Evolutionary conservation across 768 basidiomycete genomes (phyloP).

Genomic region (Symmetrospora coprosmae): DNA sequence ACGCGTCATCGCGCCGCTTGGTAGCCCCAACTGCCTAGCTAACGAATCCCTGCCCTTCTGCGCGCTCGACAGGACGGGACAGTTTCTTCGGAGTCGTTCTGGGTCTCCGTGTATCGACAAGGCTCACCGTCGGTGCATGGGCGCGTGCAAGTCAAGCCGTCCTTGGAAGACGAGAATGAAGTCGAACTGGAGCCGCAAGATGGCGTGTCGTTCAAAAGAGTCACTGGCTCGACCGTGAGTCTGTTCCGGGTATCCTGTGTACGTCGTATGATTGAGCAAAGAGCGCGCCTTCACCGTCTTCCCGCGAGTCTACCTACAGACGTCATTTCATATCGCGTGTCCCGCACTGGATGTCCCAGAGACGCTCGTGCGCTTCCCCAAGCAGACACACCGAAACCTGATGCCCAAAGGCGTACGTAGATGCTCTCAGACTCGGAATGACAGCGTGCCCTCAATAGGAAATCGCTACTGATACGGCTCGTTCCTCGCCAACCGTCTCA

Average conservation of each 20-base stretch:
- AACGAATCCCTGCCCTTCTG: not conserved
- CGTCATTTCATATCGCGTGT: conserved; percentile 44
- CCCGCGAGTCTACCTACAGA: conserved; percentile 14
- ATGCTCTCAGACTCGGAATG: too few relatives aligned
- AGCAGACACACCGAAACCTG: conserved; percentile 44
- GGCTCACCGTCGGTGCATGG: conserved; percentile 44
- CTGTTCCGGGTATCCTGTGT: not conserved
- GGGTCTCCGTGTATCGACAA: conserved; percentile 15
- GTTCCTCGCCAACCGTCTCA: not conserved
- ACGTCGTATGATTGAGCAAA: too few relatives aligned
- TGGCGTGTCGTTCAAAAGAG: conserved; percentile 43
- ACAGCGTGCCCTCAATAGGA: too few relatives aligned
- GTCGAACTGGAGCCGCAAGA: conserved; percentile 44
- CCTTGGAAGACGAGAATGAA: conserved; percentile 42
- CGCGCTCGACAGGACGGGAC: conserved; percentile 6
- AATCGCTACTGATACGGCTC: conserved; percentile 24
- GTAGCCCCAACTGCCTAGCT: not conserved
- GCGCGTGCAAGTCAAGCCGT: conserved; percentile 46
- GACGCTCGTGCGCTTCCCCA: conserved; percentile 45
- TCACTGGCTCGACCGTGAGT: not conserved
- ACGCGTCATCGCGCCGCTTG: not conserved
- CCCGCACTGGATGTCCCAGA: conserved; percentile 43
- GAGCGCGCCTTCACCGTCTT: not conserved
- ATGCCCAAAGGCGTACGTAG: not conserved
- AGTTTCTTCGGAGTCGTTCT: conserved; percentile 4